Percentiles rank a stretch among this genome's conserved stretches.
These are phyloP conservation scores for Ophiostoma triangulosporum DNA, from an alignment of 2,329 filamentous ascomycete species.

Conservation along the genomic window DNA sequence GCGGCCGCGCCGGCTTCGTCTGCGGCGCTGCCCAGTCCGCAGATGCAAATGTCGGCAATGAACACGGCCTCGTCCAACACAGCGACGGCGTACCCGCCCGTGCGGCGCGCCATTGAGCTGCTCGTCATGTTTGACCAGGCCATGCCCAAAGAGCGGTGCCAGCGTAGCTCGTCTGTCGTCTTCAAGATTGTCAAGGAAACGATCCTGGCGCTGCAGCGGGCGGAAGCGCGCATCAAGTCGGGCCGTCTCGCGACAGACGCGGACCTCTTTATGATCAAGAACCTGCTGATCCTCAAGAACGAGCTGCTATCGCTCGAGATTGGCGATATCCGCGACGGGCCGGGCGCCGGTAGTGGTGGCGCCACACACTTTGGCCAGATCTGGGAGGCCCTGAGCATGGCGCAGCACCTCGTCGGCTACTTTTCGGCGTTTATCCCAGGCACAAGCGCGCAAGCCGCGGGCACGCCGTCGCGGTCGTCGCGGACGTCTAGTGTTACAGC, in stretches of 20 bases:
- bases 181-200: conserved; percentile 77
- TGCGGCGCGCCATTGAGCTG: conserved; percentile 44
- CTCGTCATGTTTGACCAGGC: conserved; percentile 49
- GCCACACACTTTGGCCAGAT: conserved; percentile 53
- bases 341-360: not conserved
- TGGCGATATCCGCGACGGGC: conserved; percentile 43
- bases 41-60: not conserved
- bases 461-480: not conserved
- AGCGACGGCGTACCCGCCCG: conserved; percentile 43
- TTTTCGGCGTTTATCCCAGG: conserved; percentile 42
- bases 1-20: not conserved
- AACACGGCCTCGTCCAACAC: conserved; percentile 33
- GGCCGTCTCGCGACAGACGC: conserved; percentile 40
- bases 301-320: conserved; percentile 95
- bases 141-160: conserved; percentile 49
- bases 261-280: conserved; percentile 87
- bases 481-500: no score
- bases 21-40: no score
- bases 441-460: conserved; percentile 27
- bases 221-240: conserved; percentile 42
- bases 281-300: conserved; percentile 88
- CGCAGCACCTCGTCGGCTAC: conserved; percentile 43
- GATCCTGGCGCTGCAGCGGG: conserved; percentile 67
- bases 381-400: conserved; percentile 46
- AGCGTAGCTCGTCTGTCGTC: conserved; percentile 40